Evolutionary conservation across 2,329 filamentous ascomycete species (phyloP), one percentile per base, ranked within the genome.

Genomic region (Calonectria multiphialidica): DNA sequence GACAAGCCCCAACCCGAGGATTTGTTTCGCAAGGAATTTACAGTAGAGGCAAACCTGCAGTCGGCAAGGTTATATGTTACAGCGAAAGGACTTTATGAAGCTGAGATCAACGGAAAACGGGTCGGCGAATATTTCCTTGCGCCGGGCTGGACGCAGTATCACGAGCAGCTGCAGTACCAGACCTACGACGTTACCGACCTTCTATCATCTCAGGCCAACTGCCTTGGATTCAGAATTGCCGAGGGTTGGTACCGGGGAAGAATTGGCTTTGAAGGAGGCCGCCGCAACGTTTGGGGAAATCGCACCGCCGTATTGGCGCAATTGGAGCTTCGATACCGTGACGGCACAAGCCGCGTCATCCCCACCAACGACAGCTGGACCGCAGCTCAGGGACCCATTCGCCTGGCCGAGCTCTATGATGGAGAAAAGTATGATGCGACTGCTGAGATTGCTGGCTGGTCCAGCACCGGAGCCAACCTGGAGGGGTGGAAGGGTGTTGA

Each of bases 141-240:
- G 37, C 88, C 88, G 0, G 87, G 88, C 0, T 90, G 87, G 87
- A 85, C 85, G 42, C 84, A 83, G 10, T 91, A 90, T 71, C 79
- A 84, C 0, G 80, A 86, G 47, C 82, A 88, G 4, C 81, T 87
- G 15, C 80, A 83, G 0, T 91, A 90, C 68, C 84, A 90, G 71
- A 87, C 85, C 0, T 88, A 86, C 68, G 88, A 91, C 73, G 85
- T 90, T 1, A 84, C 83, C 0, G 71, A 80, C 0, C 79, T 87
- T 0, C 68, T 90, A 0, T 64, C 59, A 2, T 35, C 44, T 0
- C 21, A 49, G 0, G 10, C 74, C 0, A 77, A 77, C 13, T 79
- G 78, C 7, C 9, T 79, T 0, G 77, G 75, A 1, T 59, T 78
- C 0, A 73, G 72, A 9, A 82, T 90, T 1, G 87, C 82, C 2